Evolutionary conservation across 2,329 filamentous ascomycete species (phyloP), one percentile per base, ranked within the genome.

Genomic region (Fusarium anguioides): DNA sequence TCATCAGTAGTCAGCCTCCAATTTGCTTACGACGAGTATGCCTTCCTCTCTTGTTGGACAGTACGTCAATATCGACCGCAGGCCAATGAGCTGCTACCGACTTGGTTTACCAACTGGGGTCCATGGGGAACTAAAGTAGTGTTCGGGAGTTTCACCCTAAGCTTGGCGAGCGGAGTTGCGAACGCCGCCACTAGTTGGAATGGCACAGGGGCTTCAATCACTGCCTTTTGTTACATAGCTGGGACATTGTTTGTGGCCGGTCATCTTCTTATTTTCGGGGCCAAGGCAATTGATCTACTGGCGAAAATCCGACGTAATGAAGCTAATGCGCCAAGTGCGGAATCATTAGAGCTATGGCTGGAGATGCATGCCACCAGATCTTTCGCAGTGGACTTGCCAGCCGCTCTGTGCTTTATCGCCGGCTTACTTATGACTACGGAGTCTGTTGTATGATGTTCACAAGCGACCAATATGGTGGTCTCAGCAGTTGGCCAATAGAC

Each of bases 1-100:
- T 51, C 36, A 20, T 51, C 48, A 9, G 4, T 33, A 6, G 36
- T 42, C 17, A 51, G 48, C 9, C 5, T 51, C 9, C 36, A 51
- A 17, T 51, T 51, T 8, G 20, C 48, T n/a, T 42, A 51, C 17
- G 36, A 51, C 7, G 36, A 51, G 18, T 51, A 51, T 14, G 18
- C 14, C 4, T 51, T 51, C 17, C 27, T 51, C 4, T 33, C 36
- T 3, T 51, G 48, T 23, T 51, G 48, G 48, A 51, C 36, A 1
- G 24, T 17, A 26, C 27, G 5, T 1, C 26, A 33, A 14, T 51
- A 51, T 7, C 27, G 1, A 33, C 3, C 3, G 3, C 26, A 51
- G 6, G 26, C 36, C 9, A 26, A 51, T 17, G 8, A 42, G 36
- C 26, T 51, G 12, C 20, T 51, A 4, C 48, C 48, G 3, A 26